These are phyloP conservation scores for Elsinoe batatas DNA, from an alignment of 2,329 filamentous ascomycete species.

Conservation along the genomic window DNA sequence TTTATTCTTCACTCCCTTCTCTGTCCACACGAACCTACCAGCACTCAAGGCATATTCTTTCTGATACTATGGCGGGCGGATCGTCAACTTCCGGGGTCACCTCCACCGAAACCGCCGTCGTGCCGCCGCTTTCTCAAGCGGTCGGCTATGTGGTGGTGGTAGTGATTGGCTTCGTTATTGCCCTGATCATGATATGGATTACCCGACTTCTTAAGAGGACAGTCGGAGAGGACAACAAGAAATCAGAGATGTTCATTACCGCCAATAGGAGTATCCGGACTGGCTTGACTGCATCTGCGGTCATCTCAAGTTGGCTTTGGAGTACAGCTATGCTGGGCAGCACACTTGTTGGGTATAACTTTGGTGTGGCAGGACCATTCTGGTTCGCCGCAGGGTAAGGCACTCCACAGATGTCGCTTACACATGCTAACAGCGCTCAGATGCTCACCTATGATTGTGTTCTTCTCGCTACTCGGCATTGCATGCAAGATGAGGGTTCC, in stretches of 20 bases:
- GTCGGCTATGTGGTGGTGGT: conserved; percentile 40
- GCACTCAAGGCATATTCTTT: too few species aligned
- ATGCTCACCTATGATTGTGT: conserved; percentile 28
- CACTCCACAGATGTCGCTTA: too few species aligned
- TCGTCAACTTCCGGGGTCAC: conserved; percentile 3
- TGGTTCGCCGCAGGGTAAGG: conserved; percentile 11
- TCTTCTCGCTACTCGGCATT: conserved; percentile 42
- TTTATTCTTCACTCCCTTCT: neutral
- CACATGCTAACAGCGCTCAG: neutral
- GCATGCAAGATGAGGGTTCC: conserved; percentile 41
- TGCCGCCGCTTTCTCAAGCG: conserved; percentile 23
- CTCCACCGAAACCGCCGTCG: neutral
- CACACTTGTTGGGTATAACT: conserved; percentile 27
- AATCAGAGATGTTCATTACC: conserved; percentile 38
- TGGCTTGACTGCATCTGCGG: conserved; percentile 24
- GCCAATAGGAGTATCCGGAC: conserved; percentile 23
- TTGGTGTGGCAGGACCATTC: conserved; percentile 24
- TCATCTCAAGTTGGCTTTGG: conserved; percentile 25
- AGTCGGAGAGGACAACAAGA: conserved; percentile 34
- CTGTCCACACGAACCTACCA: neutral
- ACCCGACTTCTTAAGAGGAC: conserved; percentile 38
- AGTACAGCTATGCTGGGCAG: conserved; percentile 14
- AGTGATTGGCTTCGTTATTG: conserved; percentile 40
- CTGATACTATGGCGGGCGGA: neutral
- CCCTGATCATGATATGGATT: conserved; percentile 37